phyloP scores from a whole-genome alignment of 2,329 filamentous ascomycete species.

The Diaporthe amygdali region DNA sequence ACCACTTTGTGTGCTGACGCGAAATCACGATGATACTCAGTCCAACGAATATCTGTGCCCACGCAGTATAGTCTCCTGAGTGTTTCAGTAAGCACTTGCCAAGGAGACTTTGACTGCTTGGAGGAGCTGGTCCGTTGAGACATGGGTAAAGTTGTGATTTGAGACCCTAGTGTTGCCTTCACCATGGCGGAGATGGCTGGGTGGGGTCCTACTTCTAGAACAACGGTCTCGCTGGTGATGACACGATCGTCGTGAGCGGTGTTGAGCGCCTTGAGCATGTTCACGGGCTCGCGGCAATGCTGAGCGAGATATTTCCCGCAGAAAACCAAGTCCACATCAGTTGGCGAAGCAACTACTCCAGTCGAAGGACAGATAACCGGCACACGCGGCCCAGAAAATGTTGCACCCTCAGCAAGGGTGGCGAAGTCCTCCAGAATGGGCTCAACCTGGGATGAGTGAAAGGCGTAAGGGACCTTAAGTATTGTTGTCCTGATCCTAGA shows the following conservation, averaged over 20 bases:
- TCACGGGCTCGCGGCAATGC: constrained; percentile 70
- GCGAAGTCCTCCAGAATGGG: constrained; percentile 63
- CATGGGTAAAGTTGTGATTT: constrained; percentile 62
- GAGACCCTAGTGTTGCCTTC: constrained; percentile 63
- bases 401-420: constrained; percentile 42
- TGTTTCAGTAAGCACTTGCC: neutral
- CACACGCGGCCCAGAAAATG: constrained; percentile 51
- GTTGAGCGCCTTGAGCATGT: constrained; percentile 68
- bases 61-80: neutral
- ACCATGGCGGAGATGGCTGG: constrained; percentile 73
- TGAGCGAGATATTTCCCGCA: constrained; percentile 66
- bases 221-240: constrained; percentile 69
- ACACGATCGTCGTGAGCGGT: constrained; percentile 60
- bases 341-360: constrained; percentile 61
- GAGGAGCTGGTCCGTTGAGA: constrained; percentile 51
- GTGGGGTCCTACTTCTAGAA: constrained; percentile 77
- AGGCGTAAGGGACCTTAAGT: constrained; percentile 57
- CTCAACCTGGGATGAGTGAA: constrained; percentile 59
- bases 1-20: neutral
- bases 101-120: constrained; percentile 67
- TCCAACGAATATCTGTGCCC: neutral
- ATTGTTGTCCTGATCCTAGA: constrained; percentile 47
- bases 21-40: constrained; percentile 9
- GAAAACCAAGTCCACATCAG: constrained; percentile 47
- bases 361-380: constrained; percentile 73